Evolutionary conservation across 306 rosid genomes (phyloP), one percentile per base, ranked within the genome.

Genomic region (Heteromeles arbutifolia): DNA sequence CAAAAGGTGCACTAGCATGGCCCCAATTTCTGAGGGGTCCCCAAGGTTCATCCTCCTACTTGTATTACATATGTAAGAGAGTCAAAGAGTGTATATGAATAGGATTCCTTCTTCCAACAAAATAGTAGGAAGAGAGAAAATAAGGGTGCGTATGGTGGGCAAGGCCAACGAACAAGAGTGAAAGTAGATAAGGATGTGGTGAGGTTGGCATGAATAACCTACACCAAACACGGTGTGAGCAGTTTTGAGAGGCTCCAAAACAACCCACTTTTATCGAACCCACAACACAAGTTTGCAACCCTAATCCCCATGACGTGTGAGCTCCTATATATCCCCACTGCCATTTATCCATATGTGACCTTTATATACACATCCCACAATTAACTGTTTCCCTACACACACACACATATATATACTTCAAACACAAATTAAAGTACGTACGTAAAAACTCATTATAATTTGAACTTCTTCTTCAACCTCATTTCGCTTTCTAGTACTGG

Each of bases 171-270:
- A 90, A 74, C 68, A 73, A 82, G 94, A 85, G 90, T 7, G 67
- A 82, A 84, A 65, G 22, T 87, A 84, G 94, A 85, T 57, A 80
- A 85, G 84, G 68, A 72, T 77, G 87, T 56, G 90, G 88, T 82
- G 59, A 65, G 62, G 75, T 70, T 52, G n/a, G 53, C 29, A 28
- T 57, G 69, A 31, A 43, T 32, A 68, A 58, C 73, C 74, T 69
- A 59, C 64, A 82, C 87, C 82, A 76, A 25, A 70, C 73, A 70
- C 67, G 77, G 45, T 73, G 81, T 77, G 59, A 17, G 45, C 58
- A 71, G 14, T 45, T 70, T 70, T 74, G 25, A 82, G 48, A 24
- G 77, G 79, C 82, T 64, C 74, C 69, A 74, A 79, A 80, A 63
- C 75, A 85, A 74, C 53, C 84, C 84, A 72, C 76, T 37, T 80